A percentile compares a stretch with the other conserved stretches of the same genome.
These are phyloP conservation scores for Didymella lethalis DNA, from an alignment of 2,329 filamentous ascomycete genomes.

Conservation along the genomic window DNA sequence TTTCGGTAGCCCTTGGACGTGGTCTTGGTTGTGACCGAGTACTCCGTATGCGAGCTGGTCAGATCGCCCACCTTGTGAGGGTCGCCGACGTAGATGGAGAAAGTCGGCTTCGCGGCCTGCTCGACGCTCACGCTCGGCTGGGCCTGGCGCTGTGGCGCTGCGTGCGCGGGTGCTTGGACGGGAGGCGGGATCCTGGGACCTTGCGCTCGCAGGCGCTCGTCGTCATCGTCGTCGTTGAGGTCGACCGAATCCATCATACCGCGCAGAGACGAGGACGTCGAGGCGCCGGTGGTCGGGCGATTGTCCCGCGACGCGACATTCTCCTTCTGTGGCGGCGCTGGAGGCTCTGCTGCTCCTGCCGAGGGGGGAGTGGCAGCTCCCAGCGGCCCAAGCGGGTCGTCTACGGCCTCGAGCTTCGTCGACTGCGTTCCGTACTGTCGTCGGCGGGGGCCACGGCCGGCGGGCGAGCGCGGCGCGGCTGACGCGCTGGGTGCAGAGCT, in stretches of 20 bases:
- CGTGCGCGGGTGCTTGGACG: constrained; percentile 61
- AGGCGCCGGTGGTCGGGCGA: constrained; percentile 62
- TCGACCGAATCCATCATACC: constrained; percentile 71
- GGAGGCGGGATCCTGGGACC: constrained; percentile 71
- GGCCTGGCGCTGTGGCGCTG: constrained; percentile 59
- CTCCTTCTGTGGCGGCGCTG: constrained; percentile 71
- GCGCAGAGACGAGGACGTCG: constrained; percentile 56
- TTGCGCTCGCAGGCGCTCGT: constrained; percentile 53
- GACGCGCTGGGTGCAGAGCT: constrained; percentile 47
- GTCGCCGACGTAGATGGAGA: constrained; percentile 91
- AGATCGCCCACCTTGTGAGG: constrained; percentile 97
- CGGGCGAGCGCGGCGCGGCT: constrained; percentile 57
- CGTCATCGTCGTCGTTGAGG: constrained; percentile 69
- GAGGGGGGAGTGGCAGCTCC: constrained; percentile 67
- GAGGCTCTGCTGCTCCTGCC: constrained; percentile 62
- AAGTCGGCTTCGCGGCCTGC: constrained; percentile 90
- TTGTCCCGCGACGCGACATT: constrained; percentile 59
- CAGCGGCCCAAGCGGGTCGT: constrained; percentile 77
- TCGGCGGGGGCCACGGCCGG: constrained; percentile 60
- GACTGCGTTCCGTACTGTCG: constrained; percentile 75
- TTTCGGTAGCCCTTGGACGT: constrained; percentile 95
- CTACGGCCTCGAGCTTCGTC: constrained; percentile 79
- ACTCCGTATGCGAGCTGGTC: constrained; percentile 97
- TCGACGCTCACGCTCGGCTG: constrained; percentile 89
- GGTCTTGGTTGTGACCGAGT: constrained; percentile 94